Evolutionary conservation across 371 early-diverging fungal genomes (phyloP).

Genomic region (Saksenaea vasiformis): DNA sequence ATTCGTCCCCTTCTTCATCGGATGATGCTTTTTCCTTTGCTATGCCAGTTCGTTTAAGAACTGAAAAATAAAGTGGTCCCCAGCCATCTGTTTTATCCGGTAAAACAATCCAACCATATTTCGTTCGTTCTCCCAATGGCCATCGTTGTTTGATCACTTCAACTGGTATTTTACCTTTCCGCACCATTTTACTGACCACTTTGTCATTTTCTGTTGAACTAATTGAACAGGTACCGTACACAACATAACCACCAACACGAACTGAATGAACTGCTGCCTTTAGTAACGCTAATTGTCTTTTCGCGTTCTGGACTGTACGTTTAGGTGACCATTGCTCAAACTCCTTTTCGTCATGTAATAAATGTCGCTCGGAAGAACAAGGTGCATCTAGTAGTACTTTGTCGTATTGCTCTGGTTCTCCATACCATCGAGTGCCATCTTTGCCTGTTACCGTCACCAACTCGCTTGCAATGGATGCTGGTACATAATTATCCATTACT

Average conservation of each 20-base stretch:
- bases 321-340: conserved; percentile 55
- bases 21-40: conserved; percentile 25
- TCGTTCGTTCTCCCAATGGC: conserved; percentile 59
- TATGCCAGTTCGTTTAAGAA: conserved; percentile 42
- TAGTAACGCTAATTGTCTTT: conserved; percentile 60
- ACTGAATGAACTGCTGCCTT: conserved; percentile 62
- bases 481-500: conserved; percentile 62
- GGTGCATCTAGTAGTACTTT: conserved; percentile 78
- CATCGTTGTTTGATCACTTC: conserved; percentile 41
- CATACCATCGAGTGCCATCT: conserved; percentile 55
- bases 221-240: conserved; percentile 79
- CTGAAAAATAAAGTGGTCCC: conserved; percentile 63
- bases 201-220: conserved; percentile 72
- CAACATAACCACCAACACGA: conserved; percentile 58
- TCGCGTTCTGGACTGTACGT: conserved; percentile 52
- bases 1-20: conserved; percentile 19
- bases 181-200: conserved; percentile 55
- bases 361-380: conserved; percentile 77
- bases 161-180: conserved; percentile 42
- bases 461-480: conserved; percentile 36
- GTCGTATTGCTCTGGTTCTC: conserved; percentile 55
- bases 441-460: conserved; percentile 53
- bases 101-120: conserved; percentile 60
- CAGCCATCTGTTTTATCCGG: conserved; percentile 58
- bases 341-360: conserved; percentile 56